Conservation (phyloP, 2,329 filamentous ascomycete species). For the Penicillium sp. region DNA sequence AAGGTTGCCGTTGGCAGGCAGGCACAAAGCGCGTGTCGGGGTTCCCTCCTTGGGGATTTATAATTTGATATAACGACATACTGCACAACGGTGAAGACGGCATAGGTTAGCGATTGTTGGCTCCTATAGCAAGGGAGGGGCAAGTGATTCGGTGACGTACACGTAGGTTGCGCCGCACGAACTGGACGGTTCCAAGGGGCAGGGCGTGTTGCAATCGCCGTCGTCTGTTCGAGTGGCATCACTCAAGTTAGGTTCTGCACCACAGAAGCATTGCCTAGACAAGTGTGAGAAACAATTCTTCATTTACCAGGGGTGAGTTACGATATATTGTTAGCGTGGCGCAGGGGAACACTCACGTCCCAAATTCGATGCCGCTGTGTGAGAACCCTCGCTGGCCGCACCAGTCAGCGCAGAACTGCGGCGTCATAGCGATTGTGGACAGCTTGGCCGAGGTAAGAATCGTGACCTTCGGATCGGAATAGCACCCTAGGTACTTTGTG, state of each 20-base stretch:
- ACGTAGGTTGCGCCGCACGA: constrained; percentile 4
- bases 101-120: background rate
- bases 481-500: constrained; percentile 4
- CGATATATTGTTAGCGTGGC: background rate
- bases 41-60: background rate
- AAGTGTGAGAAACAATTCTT: background rate
- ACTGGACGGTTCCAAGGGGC: constrained; percentile 4
- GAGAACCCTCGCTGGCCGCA: constrained; percentile 3
- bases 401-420: constrained; percentile 5
- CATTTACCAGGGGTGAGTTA: background rate
- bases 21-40: background rate
- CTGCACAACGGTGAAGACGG: background rate
- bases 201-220: constrained; percentile 3
- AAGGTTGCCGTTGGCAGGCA: background rate
- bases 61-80: background rate
- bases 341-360: background rate
- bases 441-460: constrained; percentile 6
- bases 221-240: constrained; percentile 2
- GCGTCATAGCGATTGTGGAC: constrained; percentile 5
- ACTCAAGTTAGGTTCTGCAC: background rate
- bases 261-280: constrained; percentile 1
- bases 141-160: background rate
- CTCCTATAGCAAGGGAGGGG: too few relatives aligned
- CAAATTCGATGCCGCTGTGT: constrained; percentile 4
- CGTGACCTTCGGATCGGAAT: constrained; percentile 2